These are phyloP conservation scores for Suhomyces yuchorum DNA, from an alignment of 1,139 yeast species.

Conservation along the genomic window DNA sequence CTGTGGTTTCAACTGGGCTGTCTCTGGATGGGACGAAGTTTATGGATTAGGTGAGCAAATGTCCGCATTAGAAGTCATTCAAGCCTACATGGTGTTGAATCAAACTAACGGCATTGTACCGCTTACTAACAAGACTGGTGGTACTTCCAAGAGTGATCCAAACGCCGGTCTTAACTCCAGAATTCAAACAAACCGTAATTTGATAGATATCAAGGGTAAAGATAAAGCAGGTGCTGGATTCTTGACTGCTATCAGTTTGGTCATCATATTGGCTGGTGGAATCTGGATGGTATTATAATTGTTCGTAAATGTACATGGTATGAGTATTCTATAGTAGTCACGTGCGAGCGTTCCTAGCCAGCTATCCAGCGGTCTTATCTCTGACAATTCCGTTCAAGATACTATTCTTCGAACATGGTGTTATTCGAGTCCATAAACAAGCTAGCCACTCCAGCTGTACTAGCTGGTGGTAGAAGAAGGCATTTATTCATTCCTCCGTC, in stretches of 20 bases:
- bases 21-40: conserved; percentile 68
- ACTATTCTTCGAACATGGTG: conserved; percentile 32
- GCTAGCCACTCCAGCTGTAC: conserved; percentile 45
- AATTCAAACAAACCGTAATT: conserved; percentile 35
- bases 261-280: conserved; percentile 39
- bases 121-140: conserved; percentile 60
- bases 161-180: conserved; percentile 40
- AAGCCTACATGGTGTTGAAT: conserved; percentile 52
- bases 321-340: neutral
- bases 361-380: neutral
- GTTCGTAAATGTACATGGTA: neutral
- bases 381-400: neutral
- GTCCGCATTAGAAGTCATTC: conserved; percentile 79
- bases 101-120: conserved; percentile 54
- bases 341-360: neutral
- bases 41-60: conserved; percentile 96
- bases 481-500: conserved; percentile 69
- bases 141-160: conserved; percentile 55
- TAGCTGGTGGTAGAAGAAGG: conserved; percentile 44
- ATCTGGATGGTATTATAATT: conserved; percentile 49
- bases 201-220: conserved; percentile 33
- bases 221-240: conserved; percentile 54
- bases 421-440: conserved; percentile 44
- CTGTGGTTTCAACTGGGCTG: conserved; percentile 83
- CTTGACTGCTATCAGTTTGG: conserved; percentile 46